A percentile compares a stretch with the other conserved stretches of the same genome.
phyloP scores from a whole-genome alignment of 108 stramenopile genomes.

The Pseudonitzschia pungens region DNA sequence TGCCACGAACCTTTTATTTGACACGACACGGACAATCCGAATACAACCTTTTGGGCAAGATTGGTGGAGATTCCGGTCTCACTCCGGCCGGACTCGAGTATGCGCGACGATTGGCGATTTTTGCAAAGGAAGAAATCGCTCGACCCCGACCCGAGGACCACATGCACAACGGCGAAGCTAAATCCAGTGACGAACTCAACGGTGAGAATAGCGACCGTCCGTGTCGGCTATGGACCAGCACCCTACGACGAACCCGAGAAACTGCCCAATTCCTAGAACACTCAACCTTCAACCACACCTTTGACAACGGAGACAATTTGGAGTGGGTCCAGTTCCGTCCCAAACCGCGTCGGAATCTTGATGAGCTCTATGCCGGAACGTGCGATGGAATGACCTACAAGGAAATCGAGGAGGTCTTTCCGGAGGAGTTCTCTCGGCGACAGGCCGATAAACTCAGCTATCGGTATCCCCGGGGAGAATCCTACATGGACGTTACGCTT shows the following conservation, averaged over 20 bases:
- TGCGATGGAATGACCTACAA: slow-evolving; percentile 96
- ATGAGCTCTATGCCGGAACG: slow-evolving; percentile 93
- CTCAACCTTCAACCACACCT: slow-evolving; percentile 50
- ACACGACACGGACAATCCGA: slow-evolving; percentile 98
- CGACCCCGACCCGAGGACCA: neutral
- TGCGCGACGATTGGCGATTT: slow-evolving; percentile 86
- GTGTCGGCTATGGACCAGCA: slow-evolving; percentile 95
- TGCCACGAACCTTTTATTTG: slow-evolving; percentile 89
- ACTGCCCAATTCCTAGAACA: slow-evolving; percentile 93
- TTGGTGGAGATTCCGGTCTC: slow-evolving; percentile 97
- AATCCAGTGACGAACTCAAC: neutral
- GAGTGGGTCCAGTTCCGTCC: slow-evolving; percentile 88
- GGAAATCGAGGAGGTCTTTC: slow-evolving; percentile 92
- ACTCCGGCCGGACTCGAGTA: slow-evolving; percentile 87
- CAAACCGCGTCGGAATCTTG: slow-evolving; percentile 82
- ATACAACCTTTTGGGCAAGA: slow-evolving; percentile 96
- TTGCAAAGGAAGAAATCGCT: slow-evolving; percentile 82
- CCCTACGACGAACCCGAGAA: slow-evolving; percentile 92
- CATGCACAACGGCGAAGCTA: neutral
- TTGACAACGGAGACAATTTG: slow-evolving; percentile 75
- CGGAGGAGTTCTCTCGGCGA: slow-evolving; percentile 92
- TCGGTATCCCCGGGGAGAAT: slow-evolving; percentile 91
- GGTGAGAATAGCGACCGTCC: slow-evolving; percentile 42
- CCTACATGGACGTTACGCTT: slow-evolving; percentile 97
- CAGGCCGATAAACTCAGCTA: slow-evolving; percentile 94